Conservation (phyloP, 2,329 filamentous ascomycete species). For the Alternaria tenuissima region DNA sequence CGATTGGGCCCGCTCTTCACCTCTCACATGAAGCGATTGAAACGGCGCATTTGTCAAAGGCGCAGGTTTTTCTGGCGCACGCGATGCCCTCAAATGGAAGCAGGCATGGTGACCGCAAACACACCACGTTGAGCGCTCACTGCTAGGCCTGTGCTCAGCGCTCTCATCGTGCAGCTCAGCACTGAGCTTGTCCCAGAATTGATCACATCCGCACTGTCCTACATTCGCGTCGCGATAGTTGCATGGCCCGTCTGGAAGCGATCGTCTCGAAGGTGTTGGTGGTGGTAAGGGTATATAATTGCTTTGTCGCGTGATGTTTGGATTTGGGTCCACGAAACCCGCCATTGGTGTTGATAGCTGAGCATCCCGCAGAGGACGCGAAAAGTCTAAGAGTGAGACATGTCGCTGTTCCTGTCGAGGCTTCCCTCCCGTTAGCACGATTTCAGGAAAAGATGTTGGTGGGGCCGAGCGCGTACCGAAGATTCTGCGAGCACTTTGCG, state of each 20-base stretch:
- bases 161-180: constrained; percentile 44
- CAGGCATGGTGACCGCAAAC: constrained; percentile 67
- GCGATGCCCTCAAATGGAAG: constrained; percentile 56
- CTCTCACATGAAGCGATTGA: constrained; percentile 17
- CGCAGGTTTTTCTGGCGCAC: constrained; percentile 23
- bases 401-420: constrained; percentile 31
- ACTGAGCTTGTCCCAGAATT: constrained; percentile 58
- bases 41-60: constrained; percentile 18
- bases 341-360: constrained; percentile 47
- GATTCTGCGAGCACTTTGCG: constrained; percentile 29
- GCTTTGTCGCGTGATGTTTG: constrained; percentile 27
- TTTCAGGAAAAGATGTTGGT: constrained; percentile 20
- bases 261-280: constrained; percentile 34
- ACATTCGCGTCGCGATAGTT: constrained; percentile 59
- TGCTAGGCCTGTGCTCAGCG: constrained; percentile 32
- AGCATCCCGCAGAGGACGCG: constrained; percentile 45
- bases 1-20: constrained; percentile 25
- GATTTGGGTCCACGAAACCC: constrained; percentile 39
- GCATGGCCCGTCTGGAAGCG: constrained; percentile 61
- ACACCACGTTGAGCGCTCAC: constrained; percentile 55
- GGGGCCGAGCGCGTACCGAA: constrained; percentile 44
- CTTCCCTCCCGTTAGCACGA: constrained; percentile 36
- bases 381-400: constrained; percentile 41
- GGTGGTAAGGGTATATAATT: constrained; percentile 30
- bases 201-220: constrained; percentile 62